Evolutionary conservation across 169 alveolate genomes (phyloP).

Genomic region (Plasmodium adleri): DNA sequence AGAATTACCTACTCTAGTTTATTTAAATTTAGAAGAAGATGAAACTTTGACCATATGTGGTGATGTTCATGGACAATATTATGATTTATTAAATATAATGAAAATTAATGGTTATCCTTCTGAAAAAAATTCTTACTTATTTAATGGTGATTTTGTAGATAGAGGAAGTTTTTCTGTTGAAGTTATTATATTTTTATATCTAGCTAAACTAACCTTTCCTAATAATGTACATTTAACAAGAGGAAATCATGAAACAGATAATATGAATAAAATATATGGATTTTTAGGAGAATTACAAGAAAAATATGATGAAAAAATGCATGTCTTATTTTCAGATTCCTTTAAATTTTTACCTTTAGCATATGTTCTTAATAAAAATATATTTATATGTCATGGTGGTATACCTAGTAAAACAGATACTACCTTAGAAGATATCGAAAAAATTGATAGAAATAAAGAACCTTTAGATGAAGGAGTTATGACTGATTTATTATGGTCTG

Average conservation of each 20-base stretch:
- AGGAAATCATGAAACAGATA: slow-evolving; percentile 99
- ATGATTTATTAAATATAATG: slow-evolving; percentile 97
- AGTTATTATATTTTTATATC: slow-evolving; percentile 89
- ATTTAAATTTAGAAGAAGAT: slow-evolving; percentile 89
- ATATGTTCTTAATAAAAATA: slow-evolving; percentile 94
- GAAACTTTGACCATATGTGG: slow-evolving; percentile 99
- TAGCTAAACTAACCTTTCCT: slow-evolving; percentile 95
- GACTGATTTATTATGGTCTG: slow-evolving; percentile 99
- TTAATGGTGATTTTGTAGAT: slow-evolving; percentile 99
- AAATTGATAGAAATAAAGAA: slow-evolving; percentile 94
- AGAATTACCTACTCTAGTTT: slow-evolving; percentile 92
- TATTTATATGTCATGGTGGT: slow-evolving; percentile 99
- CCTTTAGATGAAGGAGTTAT: slow-evolving; percentile 96
- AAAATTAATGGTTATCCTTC: slow-evolving; percentile 97
- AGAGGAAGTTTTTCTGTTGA: slow-evolving; percentile 99
- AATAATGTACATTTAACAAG: slow-evolving; percentile 96
- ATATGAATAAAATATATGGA: slow-evolving; percentile 98
- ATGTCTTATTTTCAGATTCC: slow-evolving; percentile 92
- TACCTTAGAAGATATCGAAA: slow-evolving; percentile 93
- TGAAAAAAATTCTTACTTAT: slow-evolving; percentile 96
- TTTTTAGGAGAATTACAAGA: slow-evolving; percentile 98
- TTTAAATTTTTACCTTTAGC: slow-evolving; percentile 98
- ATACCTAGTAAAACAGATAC: slow-evolving; percentile 96
- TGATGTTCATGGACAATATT: slow-evolving; percentile 99
- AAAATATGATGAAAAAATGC: slow-evolving; percentile 96